Base-by-base conservation (phyloP, 495 filamentous ascomycete genomes). In the Xylaria sp. region DNA sequence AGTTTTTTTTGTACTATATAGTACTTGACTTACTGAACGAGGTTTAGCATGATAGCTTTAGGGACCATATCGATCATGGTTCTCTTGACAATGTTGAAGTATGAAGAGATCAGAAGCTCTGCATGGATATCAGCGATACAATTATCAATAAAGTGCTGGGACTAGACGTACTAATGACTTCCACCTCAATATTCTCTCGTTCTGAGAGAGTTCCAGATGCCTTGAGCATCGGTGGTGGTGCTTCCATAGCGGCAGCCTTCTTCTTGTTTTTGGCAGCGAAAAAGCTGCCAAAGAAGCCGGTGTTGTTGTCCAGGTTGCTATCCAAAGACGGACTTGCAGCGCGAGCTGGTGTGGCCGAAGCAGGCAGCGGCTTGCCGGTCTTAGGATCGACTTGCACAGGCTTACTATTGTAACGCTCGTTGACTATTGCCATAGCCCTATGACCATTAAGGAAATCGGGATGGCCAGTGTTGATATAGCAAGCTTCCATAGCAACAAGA, bases 1-100 rank as follows among this genome's bases (percentile, higher is more conserved):
- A 29, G 35, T 35, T 6, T n/a, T 33, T 19, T 9, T 24, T n/a
- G 12, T 55, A 15, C 6, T n/a, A 24, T 19, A 41, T 11, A n/a
- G 0, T 29, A 21, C 43, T 67, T 33, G 24, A 89, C 93, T 72
- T 90, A 97, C 93, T 93, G 90, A 33, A 99, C 97, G 50, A 99
- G 89, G 68, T 90, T 97, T 63, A 98, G 88, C 97, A 99, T 99
- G 82, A 99, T 96, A 24, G 97, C 96, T 85, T 99, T 99, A 48
- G 97, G 97, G 5, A 99, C 97, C 97, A 98, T 99, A 76, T 99
- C 97, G 72, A 98, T 97, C 95, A 99, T 96, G 61, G 97, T 99
- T 69, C 95, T 88, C 85, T 93, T 93, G 61, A 97, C 95, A 79
- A 99, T 98, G 83, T 96, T 97, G 84, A 91, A 99, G 87, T 99